These are phyloP conservation scores for Oryza glumipatula DNA, from an alignment of 176 grass and related monocot species.

Conservation along the genomic window DNA sequence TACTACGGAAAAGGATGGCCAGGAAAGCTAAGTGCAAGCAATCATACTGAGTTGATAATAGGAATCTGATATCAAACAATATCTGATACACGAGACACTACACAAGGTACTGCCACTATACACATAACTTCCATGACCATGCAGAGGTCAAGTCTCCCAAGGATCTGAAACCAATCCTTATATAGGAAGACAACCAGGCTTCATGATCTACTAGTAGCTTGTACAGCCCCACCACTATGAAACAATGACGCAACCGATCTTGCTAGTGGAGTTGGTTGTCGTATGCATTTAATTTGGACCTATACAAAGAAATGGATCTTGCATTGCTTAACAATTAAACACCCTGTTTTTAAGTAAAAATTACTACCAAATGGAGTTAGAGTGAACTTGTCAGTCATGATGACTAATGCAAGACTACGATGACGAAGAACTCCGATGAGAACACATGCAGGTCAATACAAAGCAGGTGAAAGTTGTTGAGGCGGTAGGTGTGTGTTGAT, in stretches of 20 bases:
- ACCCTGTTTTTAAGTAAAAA: neutral
- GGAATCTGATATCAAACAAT: constrained; percentile 16
- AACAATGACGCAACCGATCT: constrained; percentile 27
- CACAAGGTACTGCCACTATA: neutral
- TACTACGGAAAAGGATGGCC: neutral
- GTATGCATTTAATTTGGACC: constrained; percentile 35
- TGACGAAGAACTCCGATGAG: constrained; percentile 26
- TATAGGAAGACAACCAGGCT: constrained; percentile 37
- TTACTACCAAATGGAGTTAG: constrained; percentile 19
- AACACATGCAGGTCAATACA: constrained; percentile 33
- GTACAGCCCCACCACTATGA: constrained; percentile 25
- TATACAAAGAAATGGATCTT: constrained; percentile 32
- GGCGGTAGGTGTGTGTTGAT: constrained; percentile 35
- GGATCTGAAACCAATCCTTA: constrained; percentile 30
- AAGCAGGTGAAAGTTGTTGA: constrained; percentile 58
- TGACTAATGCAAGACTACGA: constrained; percentile 19
- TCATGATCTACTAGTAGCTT: constrained; percentile 10
- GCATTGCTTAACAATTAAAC: constrained; percentile 10
- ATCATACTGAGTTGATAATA: neutral
- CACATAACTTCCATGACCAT: constrained; percentile 11
- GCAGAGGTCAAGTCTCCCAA: neutral
- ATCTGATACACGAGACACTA: constrained; percentile 7
- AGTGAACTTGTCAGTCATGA: constrained; percentile 1
- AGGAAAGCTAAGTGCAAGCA: neutral
- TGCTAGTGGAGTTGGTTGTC: constrained; percentile 50